phyloP scores from a whole-genome alignment of 345 rosid genomes.

The Citrus medica region DNA sequence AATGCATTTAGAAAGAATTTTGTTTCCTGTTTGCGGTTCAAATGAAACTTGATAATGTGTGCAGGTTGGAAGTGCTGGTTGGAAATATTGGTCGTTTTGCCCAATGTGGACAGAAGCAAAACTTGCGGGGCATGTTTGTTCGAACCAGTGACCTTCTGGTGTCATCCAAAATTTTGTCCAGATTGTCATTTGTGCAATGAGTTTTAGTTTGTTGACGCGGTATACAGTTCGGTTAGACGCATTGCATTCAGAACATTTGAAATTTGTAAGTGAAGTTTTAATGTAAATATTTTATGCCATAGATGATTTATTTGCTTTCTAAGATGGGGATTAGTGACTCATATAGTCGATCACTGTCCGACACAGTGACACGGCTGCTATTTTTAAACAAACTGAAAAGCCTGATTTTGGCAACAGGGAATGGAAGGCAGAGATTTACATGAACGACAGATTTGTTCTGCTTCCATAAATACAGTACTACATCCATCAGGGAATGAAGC shows the following conservation, averaged over 20 bases:
- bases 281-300: background rate
- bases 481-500: background rate
- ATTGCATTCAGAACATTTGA: background rate
- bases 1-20: background rate
- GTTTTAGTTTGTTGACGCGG: background rate
- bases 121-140: background rate
- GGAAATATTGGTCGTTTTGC: background rate
- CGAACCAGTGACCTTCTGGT: background rate
- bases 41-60: background rate
- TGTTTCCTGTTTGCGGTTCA: background rate
- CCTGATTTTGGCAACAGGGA: no score
- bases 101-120: background rate
- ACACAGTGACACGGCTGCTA: background rate
- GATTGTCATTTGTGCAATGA: background rate
- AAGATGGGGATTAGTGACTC: background rate
- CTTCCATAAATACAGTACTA: background rate
- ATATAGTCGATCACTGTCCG: no score
- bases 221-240: background rate
- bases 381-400: no score
- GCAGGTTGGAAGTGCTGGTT: slow-evolving; percentile 10
- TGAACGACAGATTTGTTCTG: background rate
- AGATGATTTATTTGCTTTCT: background rate
- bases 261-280: background rate
- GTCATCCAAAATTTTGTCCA: background rate
- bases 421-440: background rate